Evolutionary conservation across 2,329 filamentous ascomycete genomes (phyloP), one percentile per base, ranked within the genome.

Genomic region (Nigrospora sphaerica): DNA sequence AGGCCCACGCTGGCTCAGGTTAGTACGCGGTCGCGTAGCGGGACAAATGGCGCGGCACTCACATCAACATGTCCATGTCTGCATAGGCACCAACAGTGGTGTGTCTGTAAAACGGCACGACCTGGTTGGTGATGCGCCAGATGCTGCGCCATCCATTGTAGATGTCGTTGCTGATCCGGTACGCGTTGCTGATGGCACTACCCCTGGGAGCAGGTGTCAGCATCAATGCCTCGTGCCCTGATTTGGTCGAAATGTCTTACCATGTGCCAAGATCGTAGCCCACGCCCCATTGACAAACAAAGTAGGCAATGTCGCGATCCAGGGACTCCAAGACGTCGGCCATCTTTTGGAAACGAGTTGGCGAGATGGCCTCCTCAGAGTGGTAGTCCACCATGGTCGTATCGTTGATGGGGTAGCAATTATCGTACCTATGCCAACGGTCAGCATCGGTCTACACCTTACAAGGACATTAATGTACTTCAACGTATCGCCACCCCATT

Each of bases 101-200:
- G 37, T 70, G 65, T 34, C 61, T 62, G 7, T 66, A 65, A 46
- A 73, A 71, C 1, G 73, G 73, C 0, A 72, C 70, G 2, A 68
- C 72, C 47, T 78, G 71, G 50, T 78, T 78, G 12, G 71, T 63
- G 13, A 75, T 77, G 1, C 74, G 66, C 65, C 69, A 76, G 39
- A 78, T 70, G 33, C 66, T 69, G 18, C 68, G 62, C 75, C 75
- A 78, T 13, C 62, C 62, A 35, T 72, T 71, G 46, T 70, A 73
- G 44, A 78, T 77, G 50, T 78, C 74, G 49, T 78, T 77, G 45
- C 71, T 73, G 47, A 78, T 77, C 37, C 74, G 62, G 67, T 72
- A 77, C 0, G 66, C 65, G 39, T 75, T 70, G 1, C 71, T 71
- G 3, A 76, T 60, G 1, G 58, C 57, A 2, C 71, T 63, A 0